Evolutionary conservation across 2,329 filamentous ascomycete species (phyloP).

Genomic region (Calonectria fujianensis): DNA sequence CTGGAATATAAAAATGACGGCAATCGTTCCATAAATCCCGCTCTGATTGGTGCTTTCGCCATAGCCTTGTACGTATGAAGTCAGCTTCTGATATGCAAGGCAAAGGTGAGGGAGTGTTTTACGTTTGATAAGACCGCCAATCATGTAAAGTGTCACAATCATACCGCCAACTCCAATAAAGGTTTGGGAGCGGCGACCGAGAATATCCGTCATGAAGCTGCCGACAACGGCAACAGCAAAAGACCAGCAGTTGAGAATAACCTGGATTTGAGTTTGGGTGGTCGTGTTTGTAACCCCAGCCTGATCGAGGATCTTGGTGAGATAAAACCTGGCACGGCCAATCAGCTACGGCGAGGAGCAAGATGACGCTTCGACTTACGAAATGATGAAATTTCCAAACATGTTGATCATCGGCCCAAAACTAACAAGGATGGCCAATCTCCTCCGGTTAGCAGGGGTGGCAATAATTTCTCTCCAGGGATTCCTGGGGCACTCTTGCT

Average conservation of each 20-base stretch:
- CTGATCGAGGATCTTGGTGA: conserved; percentile 56
- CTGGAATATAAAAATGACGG: conserved; percentile 60
- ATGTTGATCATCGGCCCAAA: conserved; percentile 56
- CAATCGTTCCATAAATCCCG: conserved; percentile 63
- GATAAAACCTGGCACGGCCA: conserved; percentile 49
- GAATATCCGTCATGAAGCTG: conserved; percentile 58
- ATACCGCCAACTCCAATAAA: conserved; percentile 54
- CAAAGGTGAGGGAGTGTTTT: not conserved
- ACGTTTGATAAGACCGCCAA: conserved; percentile 55
- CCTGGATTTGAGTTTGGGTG: conserved; percentile 56
- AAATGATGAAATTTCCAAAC: conserved; percentile 58
- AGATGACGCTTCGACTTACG: conserved; percentile 42
- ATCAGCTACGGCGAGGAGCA: not conserved
- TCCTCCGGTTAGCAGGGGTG: conserved; percentile 51
- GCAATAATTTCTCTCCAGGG: conserved; percentile 55
- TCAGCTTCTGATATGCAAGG: not conserved
- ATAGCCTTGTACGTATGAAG: conserved; percentile 45
- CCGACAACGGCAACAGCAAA: conserved; percentile 58
- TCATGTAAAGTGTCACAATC: conserved; percentile 48
- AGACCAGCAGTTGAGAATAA: conserved; percentile 61
- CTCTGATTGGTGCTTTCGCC: conserved; percentile 60
- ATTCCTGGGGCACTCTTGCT: conserved; percentile 50
- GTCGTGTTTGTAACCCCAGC: conserved; percentile 55
- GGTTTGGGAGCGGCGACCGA: conserved; percentile 58
- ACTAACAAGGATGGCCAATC: conserved; percentile 51